Conservation (phyloP, 2,329 filamentous ascomycete species). For the Juglanconis sp. region DNA sequence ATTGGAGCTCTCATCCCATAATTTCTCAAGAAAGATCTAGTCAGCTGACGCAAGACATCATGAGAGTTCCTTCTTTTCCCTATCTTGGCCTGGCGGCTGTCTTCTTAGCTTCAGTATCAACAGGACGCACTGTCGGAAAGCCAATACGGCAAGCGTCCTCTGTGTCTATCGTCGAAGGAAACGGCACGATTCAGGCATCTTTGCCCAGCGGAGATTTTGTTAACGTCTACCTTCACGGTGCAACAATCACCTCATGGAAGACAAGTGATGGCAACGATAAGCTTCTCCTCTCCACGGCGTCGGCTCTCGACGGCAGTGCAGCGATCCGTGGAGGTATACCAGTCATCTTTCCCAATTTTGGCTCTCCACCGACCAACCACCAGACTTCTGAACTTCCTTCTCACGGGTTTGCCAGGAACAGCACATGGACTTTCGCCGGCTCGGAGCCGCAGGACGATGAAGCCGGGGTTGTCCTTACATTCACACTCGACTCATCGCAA, state of each 20-base stretch:
- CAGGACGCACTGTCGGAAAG: background rate
- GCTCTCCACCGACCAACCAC: background rate
- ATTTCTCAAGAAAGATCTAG: background rate
- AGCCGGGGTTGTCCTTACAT: background rate
- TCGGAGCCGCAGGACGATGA: background rate
- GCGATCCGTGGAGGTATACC: constrained; percentile 11
- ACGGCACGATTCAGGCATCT: constrained; percentile 2
- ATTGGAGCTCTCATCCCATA: background rate
- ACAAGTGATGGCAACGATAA: constrained; percentile 9
- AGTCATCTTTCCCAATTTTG: constrained; percentile 6
- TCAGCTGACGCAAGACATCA: background rate
- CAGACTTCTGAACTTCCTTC: constrained; percentile 5
- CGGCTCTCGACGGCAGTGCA: constrained; percentile 6
- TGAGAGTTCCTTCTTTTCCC: background rate
- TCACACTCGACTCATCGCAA: background rate
- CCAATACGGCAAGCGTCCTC: background rate
- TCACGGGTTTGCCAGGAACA: constrained; percentile 9
- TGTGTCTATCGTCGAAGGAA: background rate
- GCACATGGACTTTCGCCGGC: constrained; percentile 3
- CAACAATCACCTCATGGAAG: constrained; percentile 10
- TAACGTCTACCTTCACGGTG: constrained; percentile 7
- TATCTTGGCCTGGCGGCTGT: background rate
- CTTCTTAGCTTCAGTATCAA: background rate
- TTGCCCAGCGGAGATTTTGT: constrained; percentile 4
- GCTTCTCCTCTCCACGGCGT: constrained; percentile 7